These are phyloP conservation scores for Pseudonitzschia multistriata DNA, from an alignment of 108 stramenopile species.

Conservation along the genomic window DNA sequence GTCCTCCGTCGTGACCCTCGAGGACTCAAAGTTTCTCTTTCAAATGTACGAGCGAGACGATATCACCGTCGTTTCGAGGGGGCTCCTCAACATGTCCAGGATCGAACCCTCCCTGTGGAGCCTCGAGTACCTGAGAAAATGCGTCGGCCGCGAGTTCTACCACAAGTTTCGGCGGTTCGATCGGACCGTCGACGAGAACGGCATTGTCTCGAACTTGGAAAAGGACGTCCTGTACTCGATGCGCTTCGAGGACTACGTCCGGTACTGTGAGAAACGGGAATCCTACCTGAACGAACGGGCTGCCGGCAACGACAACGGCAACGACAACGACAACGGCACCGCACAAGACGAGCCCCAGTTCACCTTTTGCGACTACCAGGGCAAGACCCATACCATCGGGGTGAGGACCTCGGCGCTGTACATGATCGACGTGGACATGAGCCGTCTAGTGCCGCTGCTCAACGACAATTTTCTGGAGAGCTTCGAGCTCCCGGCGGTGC, in stretches of 20 bases:
- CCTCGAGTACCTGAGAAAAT: conserved; percentile 36
- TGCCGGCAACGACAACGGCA: neutral
- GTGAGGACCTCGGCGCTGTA: conserved; percentile 52
- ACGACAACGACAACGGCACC: neutral
- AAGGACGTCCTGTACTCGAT: conserved; percentile 38
- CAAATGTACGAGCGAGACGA: conserved; percentile 69
- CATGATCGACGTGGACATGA: conserved; percentile 72
- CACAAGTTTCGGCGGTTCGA: conserved; percentile 65
- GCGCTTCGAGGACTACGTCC: conserved; percentile 54
- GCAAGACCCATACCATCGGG: conserved; percentile 36
- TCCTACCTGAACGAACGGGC: neutral
- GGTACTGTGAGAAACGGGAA: conserved; percentile 40
- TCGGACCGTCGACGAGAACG: conserved; percentile 9
- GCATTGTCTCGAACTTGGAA: conserved; percentile 22
- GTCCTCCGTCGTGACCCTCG: neutral
- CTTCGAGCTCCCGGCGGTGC: conserved; percentile 54
- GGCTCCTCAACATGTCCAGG: conserved; percentile 36
- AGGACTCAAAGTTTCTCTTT: conserved; percentile 54
- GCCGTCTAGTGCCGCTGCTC: conserved; percentile 45
- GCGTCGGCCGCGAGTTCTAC: conserved; percentile 42
- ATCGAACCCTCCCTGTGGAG: conserved; percentile 42
- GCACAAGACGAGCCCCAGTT: conserved; percentile 21
- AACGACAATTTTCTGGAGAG: conserved; percentile 46
- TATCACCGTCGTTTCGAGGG: conserved; percentile 62
- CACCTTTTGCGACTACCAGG: conserved; percentile 40